Conservation (phyloP, 768 basidiomycete genomes). For the Mycena belliarum region DNA sequence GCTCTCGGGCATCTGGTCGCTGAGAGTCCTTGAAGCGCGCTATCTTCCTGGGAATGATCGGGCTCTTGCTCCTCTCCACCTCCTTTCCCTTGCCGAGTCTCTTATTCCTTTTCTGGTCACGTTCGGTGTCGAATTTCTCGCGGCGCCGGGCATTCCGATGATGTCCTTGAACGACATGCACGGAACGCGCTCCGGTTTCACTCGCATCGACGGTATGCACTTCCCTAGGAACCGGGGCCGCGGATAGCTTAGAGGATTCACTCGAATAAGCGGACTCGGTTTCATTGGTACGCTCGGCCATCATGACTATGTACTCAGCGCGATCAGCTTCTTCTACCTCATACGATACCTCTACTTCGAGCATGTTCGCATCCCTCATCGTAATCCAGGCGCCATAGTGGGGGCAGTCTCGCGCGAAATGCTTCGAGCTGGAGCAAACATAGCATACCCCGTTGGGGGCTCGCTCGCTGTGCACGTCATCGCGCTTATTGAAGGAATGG, state of each 20-base stretch:
- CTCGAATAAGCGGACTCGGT: background rate
- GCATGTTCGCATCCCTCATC: conserved; percentile 6
- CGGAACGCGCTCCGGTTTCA: background rate
- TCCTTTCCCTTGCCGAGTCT: background rate
- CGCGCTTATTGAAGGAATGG: background rate
- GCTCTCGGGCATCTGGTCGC: too few species aligned
- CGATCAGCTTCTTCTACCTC: conserved; percentile 6
- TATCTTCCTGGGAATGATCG: background rate
- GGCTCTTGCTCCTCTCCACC: too few species aligned
- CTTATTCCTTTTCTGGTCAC: too few species aligned
- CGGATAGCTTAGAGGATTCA: background rate
- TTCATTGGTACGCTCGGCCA: background rate
- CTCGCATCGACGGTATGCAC: background rate
- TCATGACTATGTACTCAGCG: conserved; percentile 10
- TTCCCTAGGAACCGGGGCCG: too few species aligned
- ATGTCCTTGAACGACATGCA: background rate
- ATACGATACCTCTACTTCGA: conserved; percentile 1
- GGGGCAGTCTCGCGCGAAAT: conserved; percentile 24
- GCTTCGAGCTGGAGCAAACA: conserved; percentile 25
- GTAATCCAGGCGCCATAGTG: conserved; percentile 20
- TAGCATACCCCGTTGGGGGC: conserved; percentile 12
- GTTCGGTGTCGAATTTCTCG: background rate
- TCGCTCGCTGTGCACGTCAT: background rate
- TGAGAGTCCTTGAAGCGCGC: background rate
- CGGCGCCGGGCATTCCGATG: background rate